Percentiles rank a stretch among this genome's conserved stretches.
These are phyloP conservation scores for Fibroporia radiculosa DNA, from an alignment of 768 basidiomycete genomes.

Conservation along the genomic window DNA sequence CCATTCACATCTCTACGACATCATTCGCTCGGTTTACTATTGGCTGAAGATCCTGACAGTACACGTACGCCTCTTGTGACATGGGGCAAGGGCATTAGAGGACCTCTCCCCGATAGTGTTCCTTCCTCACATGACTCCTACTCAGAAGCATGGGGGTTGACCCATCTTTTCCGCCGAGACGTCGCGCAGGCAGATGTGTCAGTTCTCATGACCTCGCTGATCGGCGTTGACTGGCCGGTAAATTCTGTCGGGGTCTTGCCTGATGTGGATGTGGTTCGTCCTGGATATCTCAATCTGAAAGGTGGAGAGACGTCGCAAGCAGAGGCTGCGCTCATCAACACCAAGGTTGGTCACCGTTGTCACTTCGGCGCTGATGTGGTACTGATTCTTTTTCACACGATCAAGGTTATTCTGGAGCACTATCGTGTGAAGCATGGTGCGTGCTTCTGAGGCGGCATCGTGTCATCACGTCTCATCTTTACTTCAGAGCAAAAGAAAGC, in stretches of 20 bases:
- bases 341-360: slow-evolving; percentile 39
- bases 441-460: slow-evolving; percentile 10
- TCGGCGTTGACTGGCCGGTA: slow-evolving; percentile 70
- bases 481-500: slow-evolving; percentile 50
- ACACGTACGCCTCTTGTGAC: slow-evolving; percentile 78
- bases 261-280: slow-evolving; percentile 52
- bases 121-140: slow-evolving; percentile 63
- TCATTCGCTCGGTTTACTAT: neutral
- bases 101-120: slow-evolving; percentile 47
- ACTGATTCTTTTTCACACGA: neutral
- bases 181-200: slow-evolving; percentile 82
- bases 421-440: slow-evolving; percentile 71
- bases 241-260: slow-evolving; percentile 81
- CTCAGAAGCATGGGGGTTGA: slow-evolving; percentile 55
- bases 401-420: slow-evolving; percentile 63
- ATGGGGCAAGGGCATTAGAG: slow-evolving; percentile 76
- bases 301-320: slow-evolving; percentile 46
- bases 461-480: slow-evolving; percentile 1
- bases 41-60: slow-evolving; percentile 74
- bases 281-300: slow-evolving; percentile 48
- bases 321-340: slow-evolving; percentile 52
- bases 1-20: neutral
- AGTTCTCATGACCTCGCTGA: slow-evolving; percentile 65
- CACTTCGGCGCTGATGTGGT: neutral
- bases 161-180: slow-evolving; percentile 56